Evolutionary conservation across 75 land plant genomes (phyloP).

Genomic region (Cunninghamia lanceolata): DNA sequence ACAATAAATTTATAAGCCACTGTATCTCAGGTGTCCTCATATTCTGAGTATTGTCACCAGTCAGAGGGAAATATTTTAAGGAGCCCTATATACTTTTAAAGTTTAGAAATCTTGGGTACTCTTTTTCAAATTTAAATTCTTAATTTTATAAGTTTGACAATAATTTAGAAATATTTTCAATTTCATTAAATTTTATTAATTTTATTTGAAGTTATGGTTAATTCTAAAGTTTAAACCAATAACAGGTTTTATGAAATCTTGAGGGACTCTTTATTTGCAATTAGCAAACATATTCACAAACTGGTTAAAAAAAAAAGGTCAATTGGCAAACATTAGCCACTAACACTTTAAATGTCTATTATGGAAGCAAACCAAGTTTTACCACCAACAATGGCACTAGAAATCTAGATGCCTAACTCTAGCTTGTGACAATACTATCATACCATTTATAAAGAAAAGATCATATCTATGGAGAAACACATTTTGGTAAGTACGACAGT

Average conservation of each 20-base stretch:
- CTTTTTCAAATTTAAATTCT: background rate
- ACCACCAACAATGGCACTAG: background rate
- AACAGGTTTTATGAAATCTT: background rate
- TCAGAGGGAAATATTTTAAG: no score
- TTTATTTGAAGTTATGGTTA: background rate
- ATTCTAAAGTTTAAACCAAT: background rate
- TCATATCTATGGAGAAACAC: background rate
- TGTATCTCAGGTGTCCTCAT: background rate
- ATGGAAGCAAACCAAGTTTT: background rate
- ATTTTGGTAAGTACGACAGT: background rate
- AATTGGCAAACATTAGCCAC: background rate
- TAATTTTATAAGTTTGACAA: background rate
- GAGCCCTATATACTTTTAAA: background rate
- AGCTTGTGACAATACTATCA: background rate
- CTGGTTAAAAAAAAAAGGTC: background rate
- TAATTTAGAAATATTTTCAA: no score
- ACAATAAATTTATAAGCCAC: background rate
- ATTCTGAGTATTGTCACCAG: background rate
- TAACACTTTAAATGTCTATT: background rate
- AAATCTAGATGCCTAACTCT: background rate
- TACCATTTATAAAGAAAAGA: background rate
- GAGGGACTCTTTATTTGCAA: background rate
- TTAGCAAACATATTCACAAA: background rate
- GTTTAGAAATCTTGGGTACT: background rate
- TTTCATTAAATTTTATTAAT: background rate